Evolutionary conservation across 306 rosid species (phyloP), one percentile per base, ranked within the genome.

Genomic region (Trifolium pratense): DNA sequence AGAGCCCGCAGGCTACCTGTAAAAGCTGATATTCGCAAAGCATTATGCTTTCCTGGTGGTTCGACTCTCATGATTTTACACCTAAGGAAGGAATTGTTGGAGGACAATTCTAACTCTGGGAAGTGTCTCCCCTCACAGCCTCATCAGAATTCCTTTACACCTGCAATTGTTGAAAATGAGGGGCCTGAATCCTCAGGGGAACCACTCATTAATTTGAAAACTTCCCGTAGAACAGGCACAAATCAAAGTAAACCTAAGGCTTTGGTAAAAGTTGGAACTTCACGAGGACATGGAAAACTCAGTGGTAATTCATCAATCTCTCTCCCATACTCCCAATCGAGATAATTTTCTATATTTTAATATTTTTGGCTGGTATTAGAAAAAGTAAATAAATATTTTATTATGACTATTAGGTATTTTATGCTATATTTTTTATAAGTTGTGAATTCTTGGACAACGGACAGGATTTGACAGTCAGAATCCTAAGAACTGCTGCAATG

Each of bases 41-140:
- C 92, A 49, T 83, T 93, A 85, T 90, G 97, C 85, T 84, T 93
- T 79, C 98, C 91, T 12, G 98, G 98, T 52, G 96, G 96, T 71
- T 90, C 98, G 45, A 89, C 96, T 49, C 93, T 93, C 84, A 89
- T 93, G 98, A 75, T 87, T 86, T 86, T 82, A 70, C 87, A 87
- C 85, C 85, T 90, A 73, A 81, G 56, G 85, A 78, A 75, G 43
- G 93, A 81, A 11, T 68, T 46, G 69, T 56, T 81, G 67, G 81
- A 69, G 65, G 76, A 57, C 43, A 68, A 78, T 61, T 77, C 76
- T 72, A 85, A 77, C 59, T 49, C 86, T 68, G 60, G 71, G 55
- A 81, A 80, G 80, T 42, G 64, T 70, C 71, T 82, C 79, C 82
- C 80, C 36, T 78, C 80, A 66, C 82, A 58, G 82, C 79, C 76